Conservation (phyloP, 2,329 filamentous ascomycete species). For the Lecanicillium sp. region DNA sequence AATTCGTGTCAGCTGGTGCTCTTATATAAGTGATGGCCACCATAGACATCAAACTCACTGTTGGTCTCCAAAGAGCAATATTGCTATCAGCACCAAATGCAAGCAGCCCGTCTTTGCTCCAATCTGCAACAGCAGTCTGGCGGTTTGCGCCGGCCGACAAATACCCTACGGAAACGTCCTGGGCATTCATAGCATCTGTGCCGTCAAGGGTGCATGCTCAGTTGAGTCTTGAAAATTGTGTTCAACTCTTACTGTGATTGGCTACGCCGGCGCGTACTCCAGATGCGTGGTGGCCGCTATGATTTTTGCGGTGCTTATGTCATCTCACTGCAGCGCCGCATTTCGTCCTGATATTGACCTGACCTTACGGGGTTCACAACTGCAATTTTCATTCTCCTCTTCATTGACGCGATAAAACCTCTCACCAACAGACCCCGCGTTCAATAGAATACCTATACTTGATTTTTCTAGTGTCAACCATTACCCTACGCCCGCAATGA, state of each 20-base stretch:
- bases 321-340: no score
- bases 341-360: no score
- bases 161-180: slow-evolving; percentile 35
- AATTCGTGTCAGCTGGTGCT: no score
- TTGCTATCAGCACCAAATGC: slow-evolving; percentile 87
- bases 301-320: no score
- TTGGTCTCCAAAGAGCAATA: slow-evolving; percentile 79
- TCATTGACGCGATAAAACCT: no score
- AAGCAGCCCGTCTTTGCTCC: slow-evolving; percentile 64
- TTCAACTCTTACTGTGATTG: slow-evolving; percentile 26
- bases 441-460: no score
- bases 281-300: not conserved
- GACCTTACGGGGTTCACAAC: no score
- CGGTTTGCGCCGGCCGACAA: slow-evolving; percentile 81
- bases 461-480: no score
- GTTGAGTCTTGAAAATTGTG: slow-evolving; percentile 27
- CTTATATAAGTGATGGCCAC: slow-evolving; percentile 1
- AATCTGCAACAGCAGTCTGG: slow-evolving; percentile 84
- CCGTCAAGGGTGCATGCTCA: slow-evolving; percentile 8
- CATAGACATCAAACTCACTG: slow-evolving; percentile 41
- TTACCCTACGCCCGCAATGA: slow-evolving; percentile 8
- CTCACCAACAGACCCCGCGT: no score
- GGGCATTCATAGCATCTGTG: slow-evolving; percentile 18
- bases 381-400: no score
- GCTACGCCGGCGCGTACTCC: slow-evolving; percentile 12